Evolutionary conservation across 495 filamentous ascomycete genomes (phyloP), one percentile per base, ranked within the genome.

Genomic region (Neurospora terricola): DNA sequence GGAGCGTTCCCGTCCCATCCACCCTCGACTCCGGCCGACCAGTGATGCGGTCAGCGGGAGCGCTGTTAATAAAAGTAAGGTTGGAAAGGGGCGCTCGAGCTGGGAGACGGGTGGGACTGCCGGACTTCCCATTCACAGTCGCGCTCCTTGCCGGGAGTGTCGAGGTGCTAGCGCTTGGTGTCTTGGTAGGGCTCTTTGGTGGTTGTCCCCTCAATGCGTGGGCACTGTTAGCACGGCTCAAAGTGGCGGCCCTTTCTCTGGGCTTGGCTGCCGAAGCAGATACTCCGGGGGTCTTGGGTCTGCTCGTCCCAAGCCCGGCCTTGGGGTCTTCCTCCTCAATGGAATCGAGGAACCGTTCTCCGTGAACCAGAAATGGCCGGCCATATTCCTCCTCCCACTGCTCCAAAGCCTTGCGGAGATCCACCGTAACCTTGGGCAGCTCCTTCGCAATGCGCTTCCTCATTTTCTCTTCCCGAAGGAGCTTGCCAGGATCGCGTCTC

Each of bases 401-500:
- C 82, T 96, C 94, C 38, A 99, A 85, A 85, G 87, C 85, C 77
- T 91, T 96, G 74, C 87, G 89, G 54, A 99, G 84, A 11, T 98
- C 94, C 0, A 86, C 85, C 71, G 94, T 92, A 18, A 99, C 85
- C 81, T 96, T 98, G 7, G 96, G 96, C 59, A 99, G 85, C 75
- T 99, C 96, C 82, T 98, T 98, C 18, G 93, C 86, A 73, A 98
- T 97, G 36, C 94, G 86, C 87, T 98, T 99, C 48, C 96, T 89
- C 93, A 97, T 96, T 86, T 97, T 98, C 84, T 99, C 96, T 79
- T 99, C 96, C 34, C 96, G 88, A 38, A 99, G 84, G n/a, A 99
- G 86, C 80, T 96, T 93, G 37, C 93, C 94, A 0, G 96, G 96
- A 80, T 99, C 96, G 76, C 96, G 91, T 77, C 89, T 90, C 80